Base-by-base conservation (phyloP, 75 land plant species). In the Selaginella moellendorffii region DNA sequence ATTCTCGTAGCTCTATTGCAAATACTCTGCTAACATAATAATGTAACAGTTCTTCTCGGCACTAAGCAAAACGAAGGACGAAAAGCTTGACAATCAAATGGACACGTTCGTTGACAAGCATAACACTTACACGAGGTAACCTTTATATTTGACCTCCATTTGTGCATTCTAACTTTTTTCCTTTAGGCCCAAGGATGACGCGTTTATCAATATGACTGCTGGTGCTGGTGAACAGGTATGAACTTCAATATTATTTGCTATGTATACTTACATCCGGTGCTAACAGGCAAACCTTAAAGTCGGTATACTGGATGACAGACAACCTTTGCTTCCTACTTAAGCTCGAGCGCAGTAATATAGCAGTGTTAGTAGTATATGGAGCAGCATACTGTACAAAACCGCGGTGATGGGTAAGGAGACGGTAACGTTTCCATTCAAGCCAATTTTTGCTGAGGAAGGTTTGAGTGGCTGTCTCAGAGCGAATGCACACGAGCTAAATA, bases 171-270 rank as follows among this genome's bases (percentile, higher is more conserved):
- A 66, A 27, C 53, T 22, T 62, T 67, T 9, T 26, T 68, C 56
- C 77, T n/a, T n/a, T n/a, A 87, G 88, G 77, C 65, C 75, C 0
- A 82, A 77, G 70, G 88, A 87, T 54, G 52, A n/a, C n/a, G n/a
- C n/a, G n/a, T n/a, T n/a, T n/a, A 69, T 88, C 28, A 66, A 87
- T 66, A 79, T 91, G 79, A 29, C 93, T 53, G 87, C 85, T 74
- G 79, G 70, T 46, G 78, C 79, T 26, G 51, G 58, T 29, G 78
- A 68, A 30, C 72, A 77, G 27, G 79, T 77, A 68, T 36, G n/a
- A n/a, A n/a, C n/a, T n/a, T n/a, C n/a, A n/a, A 36, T 36, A 14
- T 5, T 14, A 14, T 36, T 5, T 5, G 10, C 10, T 36, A 14
- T 36, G 46, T 36, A 36, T 36, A 14, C 14, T 5, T 5, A 36